Evolutionary conservation across 2,329 filamentous ascomycete species (phyloP).

Genomic region (Epichloe hybrida): DNA sequence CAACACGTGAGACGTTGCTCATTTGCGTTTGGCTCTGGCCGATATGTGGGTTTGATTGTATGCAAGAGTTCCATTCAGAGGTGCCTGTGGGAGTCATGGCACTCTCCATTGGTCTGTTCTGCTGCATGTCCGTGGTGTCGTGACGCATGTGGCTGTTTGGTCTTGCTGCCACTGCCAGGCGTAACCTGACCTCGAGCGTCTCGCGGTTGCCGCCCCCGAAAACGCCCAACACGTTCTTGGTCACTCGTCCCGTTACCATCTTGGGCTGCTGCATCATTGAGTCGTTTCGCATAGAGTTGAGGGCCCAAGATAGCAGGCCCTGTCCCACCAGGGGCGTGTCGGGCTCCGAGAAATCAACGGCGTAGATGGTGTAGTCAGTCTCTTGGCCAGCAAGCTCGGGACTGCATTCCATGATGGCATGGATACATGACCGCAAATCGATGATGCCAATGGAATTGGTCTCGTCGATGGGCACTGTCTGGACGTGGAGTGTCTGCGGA

Average conservation of each 20-base stretch:
- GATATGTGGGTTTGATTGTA: constrained; percentile 54
- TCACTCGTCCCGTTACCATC: constrained; percentile 80
- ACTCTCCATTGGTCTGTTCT: constrained; percentile 16
- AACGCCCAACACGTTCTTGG: constrained; percentile 70
- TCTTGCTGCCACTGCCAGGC: constrained; percentile 64
- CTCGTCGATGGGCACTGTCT: constrained; percentile 70
- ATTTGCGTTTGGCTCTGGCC: constrained; percentile 17
- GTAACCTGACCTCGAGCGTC: constrained; percentile 85
- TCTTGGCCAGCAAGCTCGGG: constrained; percentile 63
- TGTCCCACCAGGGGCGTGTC: constrained; percentile 89
- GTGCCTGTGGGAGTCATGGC: constrained; percentile 44
- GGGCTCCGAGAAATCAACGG: constrained; percentile 90
- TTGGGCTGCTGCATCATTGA: constrained; percentile 44
- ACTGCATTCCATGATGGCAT: constrained; percentile 65
- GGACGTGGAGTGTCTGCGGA: constrained; percentile 65
- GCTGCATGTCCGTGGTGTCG: constrained; percentile 10
- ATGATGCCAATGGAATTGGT: constrained; percentile 71
- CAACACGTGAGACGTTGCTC: constrained; percentile 18
- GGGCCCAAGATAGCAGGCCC: constrained; percentile 79
- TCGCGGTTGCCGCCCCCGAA: constrained; percentile 76
- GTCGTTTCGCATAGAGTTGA: constrained; percentile 32
- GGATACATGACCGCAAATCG: constrained; percentile 74
- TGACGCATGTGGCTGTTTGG: constrained; percentile 22
- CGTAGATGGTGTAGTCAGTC: constrained; percentile 90
- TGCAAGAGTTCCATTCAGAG: constrained; percentile 64